Evolutionary conservation across 176 grass and related monocot species (phyloP), one percentile per base, ranked within the genome.

Genomic region (Rhipidocladum racemiflorum): DNA sequence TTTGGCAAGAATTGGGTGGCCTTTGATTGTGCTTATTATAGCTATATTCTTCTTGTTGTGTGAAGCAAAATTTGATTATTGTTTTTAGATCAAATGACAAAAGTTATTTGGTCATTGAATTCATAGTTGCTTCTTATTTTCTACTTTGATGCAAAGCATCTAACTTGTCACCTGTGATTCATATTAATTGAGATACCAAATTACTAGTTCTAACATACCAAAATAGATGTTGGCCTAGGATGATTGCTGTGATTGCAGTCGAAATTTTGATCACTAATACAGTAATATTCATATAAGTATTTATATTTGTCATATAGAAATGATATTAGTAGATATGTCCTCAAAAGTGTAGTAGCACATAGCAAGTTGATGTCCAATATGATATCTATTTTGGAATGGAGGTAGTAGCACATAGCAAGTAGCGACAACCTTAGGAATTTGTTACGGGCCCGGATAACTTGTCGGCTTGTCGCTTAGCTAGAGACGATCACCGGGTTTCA

Each of bases 81-180:
- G 8, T 16, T 70, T 89, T 61, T 67, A 50, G 4, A 62, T 87
- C 17, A 59, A 74, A 20, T 67, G 2, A 30, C 11, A 14, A 17
- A 80, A 79, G 60, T 53, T 23, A 23, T 55, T 50, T 81, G 72
- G 12, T 66, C 57, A 20, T 59, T 2, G 7, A 9, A 15, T 80
- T 12, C 23, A 56, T 25, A 88, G 16, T 25, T 80, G 7, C 51
- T 54, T 85, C n/a, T 42, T 71, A 21, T 70, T 64, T 76, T 76
- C 20, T 61, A 54, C 23, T 76, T 66, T 61, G 25, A 53, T 40
- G 2, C 20, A 21, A 21, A 28, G 4, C 14, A 74, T 65, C 11
- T 6, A 75, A 67, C 6, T 42, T 73, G 45, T 32, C 57, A 55
- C 39, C 1, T 46, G 18, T 0, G 20, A 38, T 27, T 77, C 38